Percentiles rank a stretch among this genome's conserved stretches.
Evolutionary conservation across 306 rosid species (phyloP).

Genomic region (Prunus mume): DNA sequence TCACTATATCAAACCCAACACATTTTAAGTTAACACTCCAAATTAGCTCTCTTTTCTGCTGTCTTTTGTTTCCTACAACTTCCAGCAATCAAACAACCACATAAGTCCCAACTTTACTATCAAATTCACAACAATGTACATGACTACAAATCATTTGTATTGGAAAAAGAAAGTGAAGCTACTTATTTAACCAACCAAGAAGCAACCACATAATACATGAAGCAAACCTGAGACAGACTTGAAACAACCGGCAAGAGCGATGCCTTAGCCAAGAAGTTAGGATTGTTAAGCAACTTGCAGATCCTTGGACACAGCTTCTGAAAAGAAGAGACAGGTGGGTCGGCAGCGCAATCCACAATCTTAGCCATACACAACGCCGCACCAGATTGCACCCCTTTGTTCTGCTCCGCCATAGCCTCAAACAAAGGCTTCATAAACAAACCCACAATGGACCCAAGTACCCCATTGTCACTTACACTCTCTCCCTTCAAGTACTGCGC

Average conservation of each 20-base stretch:
- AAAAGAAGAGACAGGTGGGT: slow-evolving; percentile 55
- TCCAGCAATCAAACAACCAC: neutral
- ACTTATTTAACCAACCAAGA: neutral
- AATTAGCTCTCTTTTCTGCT: neutral
- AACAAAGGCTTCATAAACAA: slow-evolving; percentile 86
- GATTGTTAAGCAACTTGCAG: slow-evolving; percentile 74
- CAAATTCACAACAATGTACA: neutral
- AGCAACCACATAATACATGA: neutral
- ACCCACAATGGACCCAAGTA: slow-evolving; percentile 50
- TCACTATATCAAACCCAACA: neutral
- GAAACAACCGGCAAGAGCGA: slow-evolving; percentile 78
- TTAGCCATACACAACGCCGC: slow-evolving; percentile 89
- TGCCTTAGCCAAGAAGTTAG: slow-evolving; percentile 78
- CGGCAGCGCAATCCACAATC: slow-evolving; percentile 66
- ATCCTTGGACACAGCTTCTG: slow-evolving; percentile 95
- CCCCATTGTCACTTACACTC: slow-evolving; percentile 24
- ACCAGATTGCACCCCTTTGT: slow-evolving; percentile 77
- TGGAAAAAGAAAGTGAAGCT: neutral
- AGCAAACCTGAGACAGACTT: slow-evolving; percentile 76
- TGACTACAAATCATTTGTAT: neutral
- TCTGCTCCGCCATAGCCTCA: slow-evolving; percentile 96
- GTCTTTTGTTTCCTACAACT: neutral
- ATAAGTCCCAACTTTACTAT: neutral
- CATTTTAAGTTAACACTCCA: slow-evolving; percentile 1
- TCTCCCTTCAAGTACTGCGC: slow-evolving; percentile 50